These are phyloP conservation scores for Daldinia bambusicola DNA, from an alignment of 495 filamentous ascomycete genomes.

Conservation along the genomic window DNA sequence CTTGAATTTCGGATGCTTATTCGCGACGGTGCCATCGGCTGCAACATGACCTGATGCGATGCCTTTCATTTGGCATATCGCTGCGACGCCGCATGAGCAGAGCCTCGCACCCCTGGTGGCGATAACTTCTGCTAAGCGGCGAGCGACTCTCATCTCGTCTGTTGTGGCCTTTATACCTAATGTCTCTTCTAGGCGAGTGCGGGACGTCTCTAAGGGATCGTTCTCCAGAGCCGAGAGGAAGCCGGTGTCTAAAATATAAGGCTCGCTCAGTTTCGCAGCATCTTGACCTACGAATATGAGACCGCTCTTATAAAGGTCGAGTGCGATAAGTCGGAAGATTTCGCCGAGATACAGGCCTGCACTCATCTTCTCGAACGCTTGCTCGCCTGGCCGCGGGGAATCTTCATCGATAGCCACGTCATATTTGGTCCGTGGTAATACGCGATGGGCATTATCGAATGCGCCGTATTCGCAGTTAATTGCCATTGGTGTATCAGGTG, in stretches of 20 bases:
- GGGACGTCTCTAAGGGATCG: conserved; percentile 78
- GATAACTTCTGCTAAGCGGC: conserved; percentile 80
- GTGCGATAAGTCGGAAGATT: conserved; percentile 78
- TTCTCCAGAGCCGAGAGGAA: conserved; percentile 81
- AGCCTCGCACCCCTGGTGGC: conserved; percentile 82
- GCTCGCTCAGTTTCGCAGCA: conserved; percentile 69
- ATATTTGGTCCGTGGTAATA: conserved; percentile 77
- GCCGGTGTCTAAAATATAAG: conserved; percentile 78
- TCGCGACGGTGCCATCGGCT: conserved; percentile 84
- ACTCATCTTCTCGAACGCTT: conserved; percentile 89
- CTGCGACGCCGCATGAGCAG: conserved; percentile 81
- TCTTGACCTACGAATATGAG: conserved; percentile 77
- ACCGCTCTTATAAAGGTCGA: conserved; percentile 73
- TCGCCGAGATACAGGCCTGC: conserved; percentile 85
- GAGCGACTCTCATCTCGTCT: conserved; percentile 76
- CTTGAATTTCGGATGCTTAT: conserved; percentile 89
- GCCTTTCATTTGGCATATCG: conserved; percentile 84
- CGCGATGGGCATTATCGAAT: conserved; percentile 84
- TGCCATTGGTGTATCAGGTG: conserved; percentile 78
- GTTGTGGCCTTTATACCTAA: conserved; percentile 66
- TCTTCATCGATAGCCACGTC: conserved; percentile 82
- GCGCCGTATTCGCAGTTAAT: conserved; percentile 94
- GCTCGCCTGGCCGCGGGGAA: conserved; percentile 82
- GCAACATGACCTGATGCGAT: conserved; percentile 80
- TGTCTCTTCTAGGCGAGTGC: conserved; percentile 69